Base-by-base conservation (phyloP, 1,284 basidiomycete genomes). In the Vanrija humicola region DNA sequence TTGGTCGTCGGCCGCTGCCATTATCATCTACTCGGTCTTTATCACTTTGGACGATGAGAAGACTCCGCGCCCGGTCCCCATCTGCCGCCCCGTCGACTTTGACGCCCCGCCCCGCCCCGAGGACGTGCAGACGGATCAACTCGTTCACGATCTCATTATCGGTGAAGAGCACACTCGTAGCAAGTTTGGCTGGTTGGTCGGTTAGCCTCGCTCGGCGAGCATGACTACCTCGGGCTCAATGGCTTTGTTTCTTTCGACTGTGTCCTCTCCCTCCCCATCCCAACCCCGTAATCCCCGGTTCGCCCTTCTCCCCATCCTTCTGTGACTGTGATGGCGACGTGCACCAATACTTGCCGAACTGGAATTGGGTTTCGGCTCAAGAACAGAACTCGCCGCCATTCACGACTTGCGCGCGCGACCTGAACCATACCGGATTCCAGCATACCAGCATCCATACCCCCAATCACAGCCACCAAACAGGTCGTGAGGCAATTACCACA, bases 11-110 rank as follows among this genome's bases (percentile, higher is more conserved):
- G 61, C 61, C 1, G 46, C 57, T 9, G 43, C 43, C 9, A 26
- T 62, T 7, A 23, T 62, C 42, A 46, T 62, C 25, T 62, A 62
- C 50, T 48, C 56, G 40, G 48, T 62, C 42, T 56, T 40, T n/a
- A 48, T 54, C 5, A 34, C 34, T 47, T 52, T 38, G 12, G 56
- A 56, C 43, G 43, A 39, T 4, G n/a, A n/a, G 19, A 25, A 38
- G 6, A 39, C 44, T 39, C 23, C 21, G 21, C 21, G 39, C 2
- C 26, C 39, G 5, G 47, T 46, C 3, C 46, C 46, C 18, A 38
- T 56, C 16, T 59, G 57, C 48, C 54, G 56, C 1, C 52, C 47
- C 8, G 52, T 62, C 19, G 61, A 54, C 46, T 62, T 62, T 40
- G 53, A 55, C 43, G 9, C 10, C n/a, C 25, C 38, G 2, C 38